Percentiles rank a stretch among this genome's conserved stretches.
Evolutionary conservation across 108 stramenopile species (phyloP).

Genomic region (Parietichytrium sp.): DNA sequence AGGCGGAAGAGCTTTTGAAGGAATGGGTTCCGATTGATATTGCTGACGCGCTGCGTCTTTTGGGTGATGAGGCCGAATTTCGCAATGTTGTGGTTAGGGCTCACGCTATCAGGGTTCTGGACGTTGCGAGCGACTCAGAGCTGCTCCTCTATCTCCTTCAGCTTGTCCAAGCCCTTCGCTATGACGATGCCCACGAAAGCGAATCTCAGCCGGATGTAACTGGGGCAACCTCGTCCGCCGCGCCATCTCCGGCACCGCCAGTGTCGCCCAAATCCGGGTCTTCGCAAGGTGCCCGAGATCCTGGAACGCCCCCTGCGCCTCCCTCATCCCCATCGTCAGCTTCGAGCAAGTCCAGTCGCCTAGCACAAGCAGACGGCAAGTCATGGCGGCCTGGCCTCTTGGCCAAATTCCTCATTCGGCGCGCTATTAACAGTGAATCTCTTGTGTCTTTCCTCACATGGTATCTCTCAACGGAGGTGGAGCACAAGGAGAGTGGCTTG

Average conservation of each 20-base stretch:
- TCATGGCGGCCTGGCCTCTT: slow-evolving; percentile 44
- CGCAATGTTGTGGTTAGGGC: slow-evolving; percentile 79
- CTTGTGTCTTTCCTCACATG: slow-evolving; percentile 92
- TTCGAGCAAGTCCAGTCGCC: too few relatives aligned
- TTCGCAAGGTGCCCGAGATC: too few relatives aligned
- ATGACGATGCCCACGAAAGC: slow-evolving; percentile 69
- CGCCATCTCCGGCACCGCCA: too few relatives aligned
- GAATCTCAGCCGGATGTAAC: slow-evolving; percentile 18
- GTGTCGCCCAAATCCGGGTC: too few relatives aligned
- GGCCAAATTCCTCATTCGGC: slow-evolving; percentile 81
- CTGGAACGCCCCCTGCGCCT: too few relatives aligned
- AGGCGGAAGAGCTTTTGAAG: slow-evolving; percentile 85
- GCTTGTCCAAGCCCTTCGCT: slow-evolving; percentile 94
- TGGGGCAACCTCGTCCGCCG: too few relatives aligned
- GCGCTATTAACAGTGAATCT: slow-evolving; percentile 79
- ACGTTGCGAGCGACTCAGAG: slow-evolving; percentile 83
- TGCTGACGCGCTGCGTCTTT: slow-evolving; percentile 90
- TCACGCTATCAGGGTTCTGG: slow-evolving; percentile 90
- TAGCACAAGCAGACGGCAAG: too few relatives aligned
- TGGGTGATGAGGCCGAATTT: slow-evolving; percentile 87
- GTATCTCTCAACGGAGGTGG: slow-evolving; percentile 82
- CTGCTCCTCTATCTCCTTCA: slow-evolving; percentile 90
- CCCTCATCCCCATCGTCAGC: too few relatives aligned
- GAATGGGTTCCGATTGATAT: slow-evolving; percentile 95
- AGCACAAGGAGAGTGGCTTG: slow-evolving; percentile 77